A percentile compares a stretch with the other conserved stretches of the same genome.
phyloP scores from a whole-genome alignment of 2,329 filamentous ascomycete genomes.

The Chaetothyriales sp. region DNA sequence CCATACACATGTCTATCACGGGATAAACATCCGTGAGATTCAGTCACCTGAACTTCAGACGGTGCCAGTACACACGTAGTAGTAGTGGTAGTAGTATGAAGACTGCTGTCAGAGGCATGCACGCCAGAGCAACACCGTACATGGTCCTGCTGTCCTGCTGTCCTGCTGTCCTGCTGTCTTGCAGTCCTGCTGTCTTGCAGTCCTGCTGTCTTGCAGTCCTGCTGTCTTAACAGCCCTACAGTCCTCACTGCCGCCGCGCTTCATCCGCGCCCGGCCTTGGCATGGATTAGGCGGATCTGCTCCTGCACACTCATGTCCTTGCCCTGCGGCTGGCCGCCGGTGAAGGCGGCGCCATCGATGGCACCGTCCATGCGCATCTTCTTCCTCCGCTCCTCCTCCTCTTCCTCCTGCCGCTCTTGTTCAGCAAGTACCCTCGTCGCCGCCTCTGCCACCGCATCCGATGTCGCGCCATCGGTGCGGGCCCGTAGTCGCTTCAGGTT shows the following conservation, averaged over 20 bases:
- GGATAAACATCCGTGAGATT: too few species aligned
- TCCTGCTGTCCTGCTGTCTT: background rate
- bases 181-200: background rate
- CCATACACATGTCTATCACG: too few species aligned
- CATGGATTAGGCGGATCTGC: slow-evolving; percentile 58
- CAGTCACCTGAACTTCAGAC: too few species aligned
- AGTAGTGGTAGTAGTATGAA: too few species aligned
- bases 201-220: background rate
- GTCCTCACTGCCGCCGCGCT: background rate
- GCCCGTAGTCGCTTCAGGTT: slow-evolving; percentile 87
- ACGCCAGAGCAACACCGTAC: too few species aligned
- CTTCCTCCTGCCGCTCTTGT: slow-evolving; percentile 61
- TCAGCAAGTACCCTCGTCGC: slow-evolving; percentile 47
- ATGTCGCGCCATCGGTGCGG: slow-evolving; percentile 69
- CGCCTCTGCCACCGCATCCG: slow-evolving; percentile 19
- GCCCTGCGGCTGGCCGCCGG: slow-evolving; percentile 10
- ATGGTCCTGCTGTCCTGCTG: too few species aligned
- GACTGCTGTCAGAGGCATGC: too few species aligned
- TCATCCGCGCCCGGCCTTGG: slow-evolving; percentile 2
- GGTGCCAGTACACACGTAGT: too few species aligned
- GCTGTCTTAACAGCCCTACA: background rate
- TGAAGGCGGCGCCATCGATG: slow-evolving; percentile 14
- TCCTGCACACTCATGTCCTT: slow-evolving; percentile 61
- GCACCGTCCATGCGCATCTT: slow-evolving; percentile 44
- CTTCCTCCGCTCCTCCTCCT: slow-evolving; percentile 54